Evolutionary conservation across 441 rosid genomes (phyloP), one percentile per base, ranked within the genome.

Genomic region (Viola pubescens): DNA sequence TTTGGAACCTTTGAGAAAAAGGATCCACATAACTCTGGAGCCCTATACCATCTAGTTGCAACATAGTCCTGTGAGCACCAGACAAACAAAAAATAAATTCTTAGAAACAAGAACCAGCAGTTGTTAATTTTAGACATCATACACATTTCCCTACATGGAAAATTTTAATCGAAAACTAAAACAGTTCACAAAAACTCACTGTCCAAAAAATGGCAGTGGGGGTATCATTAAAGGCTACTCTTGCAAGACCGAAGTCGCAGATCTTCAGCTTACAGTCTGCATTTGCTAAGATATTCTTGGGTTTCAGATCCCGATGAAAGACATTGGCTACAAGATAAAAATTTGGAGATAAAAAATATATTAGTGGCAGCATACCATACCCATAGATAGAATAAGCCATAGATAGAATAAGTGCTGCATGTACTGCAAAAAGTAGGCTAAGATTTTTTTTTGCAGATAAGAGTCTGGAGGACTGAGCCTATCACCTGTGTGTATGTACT

Each of bases 141-240:
- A 12, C 45, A 40, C 5, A 48, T 14, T 56, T 37, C 37, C 7
- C 11, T 40, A 43, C 3, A 44, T 7, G 34, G 26, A 14, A 60
- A 48, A 4, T 62, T 19, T n/a, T 43, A 8, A 26, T 14, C 53
- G 34, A 41, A 11, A 63, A 49, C 2, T 26, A 26, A 26, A 26
- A 26, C 34, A 26, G 34, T 26, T 26, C 34, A 26, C 34, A 1
- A 57, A 41, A 70, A 70, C 79, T 73, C 74, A 88, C 98, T 9
- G 98, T 91, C 98, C 98, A 88, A 75, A 91, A 91, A 71, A 91
- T 89, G 3, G 94, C 94, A 1, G 98, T 85, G 6, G 98, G 98
- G 47, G 94, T 87, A 69, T 91, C 98, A 74, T 85, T 85, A 70
- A 91, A 89, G 42, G 98, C 98, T 44, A 91, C 98, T 70, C 98